Base-by-base conservation (phyloP, 2,329 filamentous ascomycete genomes). In the Decorospora gaudefroyi region DNA sequence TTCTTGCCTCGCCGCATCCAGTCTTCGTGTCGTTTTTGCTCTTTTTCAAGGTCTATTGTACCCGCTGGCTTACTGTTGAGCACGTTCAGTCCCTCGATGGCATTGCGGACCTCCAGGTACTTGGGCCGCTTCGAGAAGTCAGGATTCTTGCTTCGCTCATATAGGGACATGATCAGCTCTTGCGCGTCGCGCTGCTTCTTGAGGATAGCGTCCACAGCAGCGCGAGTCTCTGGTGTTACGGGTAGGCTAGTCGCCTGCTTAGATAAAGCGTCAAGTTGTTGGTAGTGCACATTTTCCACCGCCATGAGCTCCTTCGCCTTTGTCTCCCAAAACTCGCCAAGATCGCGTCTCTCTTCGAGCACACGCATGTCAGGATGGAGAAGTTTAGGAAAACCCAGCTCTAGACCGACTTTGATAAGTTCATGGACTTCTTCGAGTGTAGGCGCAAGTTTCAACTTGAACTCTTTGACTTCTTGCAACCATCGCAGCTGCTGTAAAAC, bases 1-100 rank as follows among this genome's bases (percentile, higher is more conserved):
- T 96, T 96, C 74, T 99, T 99, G 36, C 93, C 93, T 62, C 90
- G 90, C 21, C 93, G 83, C 92, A 99, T 99, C 93, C 93, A 99
- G 69, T 99, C 93, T 67, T 99, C 93, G 57, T 97, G 93, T 6
- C 89, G 84, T 66, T 93, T 95, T 55, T 93, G 87, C 68, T 97
- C 90, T 53, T 90, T 91, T 65, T 99, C 93, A 4, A 99, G 80
- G 61, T 99, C 93, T 22, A 95, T 80, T 0, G 92, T 95, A 2
- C 93, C 93, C 27, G 82, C 82, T 0, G 93, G 93, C 65, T 96
- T 96, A 52, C 90, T 95, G 60, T 96, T 95, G 7, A 97, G 79
- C 39, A 93, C 89, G 45, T 90, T 87, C 9, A 99, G 74, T 49
- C 86, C 86, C 62, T 91, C 89, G 76, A 93, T 89, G 7, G 96